Conservation (phyloP, 148 eudicot species). For the Rhododendron ferrugineum region DNA sequence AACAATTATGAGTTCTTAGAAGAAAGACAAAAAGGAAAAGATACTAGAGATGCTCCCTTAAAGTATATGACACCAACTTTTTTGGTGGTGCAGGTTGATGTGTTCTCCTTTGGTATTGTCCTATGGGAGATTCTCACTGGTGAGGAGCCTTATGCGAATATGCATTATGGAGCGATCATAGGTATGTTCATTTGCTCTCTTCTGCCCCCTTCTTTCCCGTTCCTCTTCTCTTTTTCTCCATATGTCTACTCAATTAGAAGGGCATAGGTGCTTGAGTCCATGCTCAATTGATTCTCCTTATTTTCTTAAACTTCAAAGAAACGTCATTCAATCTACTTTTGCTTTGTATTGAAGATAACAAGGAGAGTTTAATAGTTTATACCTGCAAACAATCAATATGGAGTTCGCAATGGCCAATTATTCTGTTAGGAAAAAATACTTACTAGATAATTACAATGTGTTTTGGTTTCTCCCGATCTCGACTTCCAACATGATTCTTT, state of each 20-base stretch:
- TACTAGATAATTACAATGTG: neutral
- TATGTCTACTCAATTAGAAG: neutral
- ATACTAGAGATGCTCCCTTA: neutral
- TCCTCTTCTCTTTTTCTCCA: neutral
- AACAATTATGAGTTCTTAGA: neutral
- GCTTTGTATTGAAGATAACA: neutral
- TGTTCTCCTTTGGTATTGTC: slow-evolving; percentile 48
- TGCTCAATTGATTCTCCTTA: neutral
- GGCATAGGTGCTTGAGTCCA: neutral
- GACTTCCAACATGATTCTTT: neutral
- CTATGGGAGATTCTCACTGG: slow-evolving; percentile 49
- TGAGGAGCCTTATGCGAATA: slow-evolving; percentile 48
- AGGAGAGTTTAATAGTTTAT: neutral
- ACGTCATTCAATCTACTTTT: neutral
- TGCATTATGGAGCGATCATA: slow-evolving; percentile 45
- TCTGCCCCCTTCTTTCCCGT: neutral
- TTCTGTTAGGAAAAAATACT: neutral
- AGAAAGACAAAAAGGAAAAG: neutral
- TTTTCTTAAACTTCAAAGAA: neutral
- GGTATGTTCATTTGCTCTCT: slow-evolving; percentile 16
- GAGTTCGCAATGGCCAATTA: neutral
- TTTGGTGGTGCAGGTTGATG: slow-evolving; percentile 35
- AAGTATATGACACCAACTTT: neutral
- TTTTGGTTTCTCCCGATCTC: neutral
- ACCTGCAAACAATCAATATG: neutral